Conservation (phyloP, 139 green algal genomes). For the Parachlorella kessleri region DNA sequence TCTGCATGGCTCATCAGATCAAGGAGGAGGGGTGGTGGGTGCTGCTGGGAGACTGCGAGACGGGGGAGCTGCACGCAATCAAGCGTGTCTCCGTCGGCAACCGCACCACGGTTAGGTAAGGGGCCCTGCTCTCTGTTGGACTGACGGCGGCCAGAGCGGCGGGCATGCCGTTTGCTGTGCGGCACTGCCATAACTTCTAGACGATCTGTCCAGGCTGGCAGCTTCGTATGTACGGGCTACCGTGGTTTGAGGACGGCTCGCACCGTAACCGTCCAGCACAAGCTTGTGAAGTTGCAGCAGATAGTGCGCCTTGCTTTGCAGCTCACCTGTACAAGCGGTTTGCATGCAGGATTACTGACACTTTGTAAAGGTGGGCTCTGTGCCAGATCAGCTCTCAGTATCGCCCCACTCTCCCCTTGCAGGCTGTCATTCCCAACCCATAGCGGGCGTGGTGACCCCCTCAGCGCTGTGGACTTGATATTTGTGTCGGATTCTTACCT, state of each 20-base stretch:
- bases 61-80: slow-evolving; percentile 80
- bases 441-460: slow-evolving; percentile 23
- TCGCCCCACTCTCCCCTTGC: not conserved
- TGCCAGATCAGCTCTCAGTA: not conserved
- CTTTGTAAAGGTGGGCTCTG: not conserved
- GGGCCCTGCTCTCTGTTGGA: not conserved
- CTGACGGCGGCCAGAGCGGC: no score
- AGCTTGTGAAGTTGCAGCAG: not conserved
- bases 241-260: not conserved
- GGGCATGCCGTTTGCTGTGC: no score
- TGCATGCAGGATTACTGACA: no score
- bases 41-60: slow-evolving; percentile 64
- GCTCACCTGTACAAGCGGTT: not conserved
- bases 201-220: not conserved
- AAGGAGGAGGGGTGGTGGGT: slow-evolving; percentile 99
- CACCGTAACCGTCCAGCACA: not conserved
- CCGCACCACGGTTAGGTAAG: slow-evolving; percentile 14
- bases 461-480: slow-evolving; percentile 53
- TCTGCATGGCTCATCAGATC: no score
- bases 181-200: not conserved
- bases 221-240: not conserved
- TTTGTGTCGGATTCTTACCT: slow-evolving; percentile 91
- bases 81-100: slow-evolving; percentile 77
- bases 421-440: slow-evolving; percentile 42
- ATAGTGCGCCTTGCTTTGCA: not conserved